phyloP scores from a whole-genome alignment of 2,329 filamentous ascomycete genomes.

The Apiospora sp. region DNA sequence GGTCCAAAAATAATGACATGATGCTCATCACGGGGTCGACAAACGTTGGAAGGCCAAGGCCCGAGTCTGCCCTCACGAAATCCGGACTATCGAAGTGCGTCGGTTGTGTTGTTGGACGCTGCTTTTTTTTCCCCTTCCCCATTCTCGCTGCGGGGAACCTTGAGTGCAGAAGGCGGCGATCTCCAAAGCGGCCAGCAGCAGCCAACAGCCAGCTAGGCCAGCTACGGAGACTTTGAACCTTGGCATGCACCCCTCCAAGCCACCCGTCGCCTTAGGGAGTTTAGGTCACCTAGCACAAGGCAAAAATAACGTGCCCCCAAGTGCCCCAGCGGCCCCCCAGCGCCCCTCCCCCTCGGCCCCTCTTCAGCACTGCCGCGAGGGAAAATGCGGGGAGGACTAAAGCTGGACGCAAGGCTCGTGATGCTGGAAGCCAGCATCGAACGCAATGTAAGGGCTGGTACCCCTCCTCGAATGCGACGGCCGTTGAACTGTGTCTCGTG shows the following conservation, averaged over 20 bases:
- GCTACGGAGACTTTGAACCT: slow-evolving; percentile 1
- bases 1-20: background rate
- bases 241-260: slow-evolving; percentile 22
- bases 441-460: slow-evolving; percentile 4
- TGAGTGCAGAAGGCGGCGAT: background rate
- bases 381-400: background rate
- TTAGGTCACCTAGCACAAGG: background rate
- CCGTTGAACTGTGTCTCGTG: background rate
- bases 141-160: background rate
- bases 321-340: background rate
- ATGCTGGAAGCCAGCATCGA: background rate
- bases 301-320: background rate
- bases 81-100: slow-evolving; percentile 15
- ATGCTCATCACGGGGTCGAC: slow-evolving; percentile 1
- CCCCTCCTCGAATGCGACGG: background rate
- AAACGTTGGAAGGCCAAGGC: background rate
- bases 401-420: slow-evolving; percentile 17
- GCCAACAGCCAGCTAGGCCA: too few relatives aligned
- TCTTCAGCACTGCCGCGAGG: slow-evolving; percentile 12
- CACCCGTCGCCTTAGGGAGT: background rate
- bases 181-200: background rate
- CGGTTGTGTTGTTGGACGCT: background rate
- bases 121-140: background rate
- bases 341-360: slow-evolving; percentile 6
- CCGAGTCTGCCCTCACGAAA: background rate